These are phyloP conservation scores for Neurospora sp. DNA, from an alignment of 495 filamentous ascomycete genomes.

Conservation along the genomic window DNA sequence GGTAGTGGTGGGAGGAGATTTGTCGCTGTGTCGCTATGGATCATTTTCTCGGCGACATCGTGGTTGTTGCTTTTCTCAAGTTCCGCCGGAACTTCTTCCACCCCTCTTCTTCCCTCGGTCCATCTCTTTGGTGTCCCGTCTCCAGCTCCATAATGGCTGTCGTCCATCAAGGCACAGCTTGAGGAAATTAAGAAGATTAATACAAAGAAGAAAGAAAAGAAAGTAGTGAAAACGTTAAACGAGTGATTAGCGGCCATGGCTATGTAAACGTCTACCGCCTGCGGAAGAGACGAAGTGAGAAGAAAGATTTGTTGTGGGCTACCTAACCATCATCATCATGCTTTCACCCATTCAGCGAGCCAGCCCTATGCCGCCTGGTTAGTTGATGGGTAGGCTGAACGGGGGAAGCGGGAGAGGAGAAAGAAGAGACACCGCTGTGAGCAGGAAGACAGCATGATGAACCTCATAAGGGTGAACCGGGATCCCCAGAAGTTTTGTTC, in stretches of 20 bases:
- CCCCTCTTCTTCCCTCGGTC: background rate
- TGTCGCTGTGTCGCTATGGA: background rate
- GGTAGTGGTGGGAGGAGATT: background rate
- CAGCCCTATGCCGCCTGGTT: background rate
- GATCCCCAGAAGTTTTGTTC: background rate
- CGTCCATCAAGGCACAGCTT: slow-evolving; percentile 14
- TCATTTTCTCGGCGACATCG: background rate
- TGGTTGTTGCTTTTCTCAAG: background rate
- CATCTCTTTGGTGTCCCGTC: background rate
- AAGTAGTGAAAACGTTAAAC: slow-evolving; percentile 4
- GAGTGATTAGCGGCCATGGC: slow-evolving; percentile 6
- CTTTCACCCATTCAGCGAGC: background rate
- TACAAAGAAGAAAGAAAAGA: background rate
- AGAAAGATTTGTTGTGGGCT: background rate
- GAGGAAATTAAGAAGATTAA: slow-evolving; percentile 10
- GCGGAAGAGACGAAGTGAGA: background rate
- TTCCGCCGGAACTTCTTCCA: background rate
- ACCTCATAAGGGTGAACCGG: background rate
- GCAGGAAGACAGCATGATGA: background rate
- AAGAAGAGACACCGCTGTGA: background rate
- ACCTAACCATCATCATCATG: background rate
- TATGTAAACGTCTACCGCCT: background rate
- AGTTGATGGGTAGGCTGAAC: background rate
- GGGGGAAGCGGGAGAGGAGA: background rate
- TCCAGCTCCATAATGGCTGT: background rate